These are phyloP conservation scores for Pleoardoris graminearum DNA, from an alignment of 2,329 filamentous ascomycete genomes.

Conservation along the genomic window DNA sequence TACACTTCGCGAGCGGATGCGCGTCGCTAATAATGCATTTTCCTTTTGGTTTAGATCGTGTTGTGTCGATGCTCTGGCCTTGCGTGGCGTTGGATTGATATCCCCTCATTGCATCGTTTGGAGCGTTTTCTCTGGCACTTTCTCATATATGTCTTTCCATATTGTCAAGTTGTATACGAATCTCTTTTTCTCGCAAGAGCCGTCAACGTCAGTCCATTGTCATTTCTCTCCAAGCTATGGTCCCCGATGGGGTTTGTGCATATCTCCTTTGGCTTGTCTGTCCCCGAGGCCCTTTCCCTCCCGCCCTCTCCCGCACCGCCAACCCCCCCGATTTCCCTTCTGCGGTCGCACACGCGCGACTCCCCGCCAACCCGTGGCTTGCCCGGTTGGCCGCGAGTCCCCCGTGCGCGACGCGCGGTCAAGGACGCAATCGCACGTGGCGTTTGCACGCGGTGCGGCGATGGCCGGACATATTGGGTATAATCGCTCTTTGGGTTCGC, in stretches of 20 bases:
- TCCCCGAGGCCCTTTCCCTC: constrained; percentile 50
- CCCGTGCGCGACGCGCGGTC: constrained; percentile 27
- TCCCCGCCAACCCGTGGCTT: constrained; percentile 44
- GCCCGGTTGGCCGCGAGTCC: constrained; percentile 42
- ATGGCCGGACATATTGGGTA: constrained; percentile 50
- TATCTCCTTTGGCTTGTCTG: constrained; percentile 48
- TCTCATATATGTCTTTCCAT: constrained; percentile 12
- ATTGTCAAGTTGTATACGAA: constrained; percentile 8
- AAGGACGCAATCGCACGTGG: constrained; percentile 21
- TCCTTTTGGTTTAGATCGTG: constrained; percentile 38
- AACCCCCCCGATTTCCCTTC: constrained; percentile 38
- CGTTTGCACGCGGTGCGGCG: constrained; percentile 27
- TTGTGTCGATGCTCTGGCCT: constrained; percentile 43
- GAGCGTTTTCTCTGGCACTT: constrained; percentile 16
- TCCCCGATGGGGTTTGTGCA: constrained; percentile 33
- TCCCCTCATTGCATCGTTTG: constrained; percentile 37
- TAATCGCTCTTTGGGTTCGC: constrained; percentile 45
- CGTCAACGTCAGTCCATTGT: constrained; percentile 5
- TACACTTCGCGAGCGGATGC: constrained; percentile 17
- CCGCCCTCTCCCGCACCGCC: constrained; percentile 45
- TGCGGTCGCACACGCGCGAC: constrained; percentile 21
- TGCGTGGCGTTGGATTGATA: constrained; percentile 43
- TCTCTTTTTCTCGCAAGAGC: constrained; percentile 15
- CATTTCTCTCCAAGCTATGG: constrained; percentile 17
- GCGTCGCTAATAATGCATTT: no score